Evolutionary conservation across 164 flowering plant genomes (phyloP).

Genomic region (Piper betle): DNA sequence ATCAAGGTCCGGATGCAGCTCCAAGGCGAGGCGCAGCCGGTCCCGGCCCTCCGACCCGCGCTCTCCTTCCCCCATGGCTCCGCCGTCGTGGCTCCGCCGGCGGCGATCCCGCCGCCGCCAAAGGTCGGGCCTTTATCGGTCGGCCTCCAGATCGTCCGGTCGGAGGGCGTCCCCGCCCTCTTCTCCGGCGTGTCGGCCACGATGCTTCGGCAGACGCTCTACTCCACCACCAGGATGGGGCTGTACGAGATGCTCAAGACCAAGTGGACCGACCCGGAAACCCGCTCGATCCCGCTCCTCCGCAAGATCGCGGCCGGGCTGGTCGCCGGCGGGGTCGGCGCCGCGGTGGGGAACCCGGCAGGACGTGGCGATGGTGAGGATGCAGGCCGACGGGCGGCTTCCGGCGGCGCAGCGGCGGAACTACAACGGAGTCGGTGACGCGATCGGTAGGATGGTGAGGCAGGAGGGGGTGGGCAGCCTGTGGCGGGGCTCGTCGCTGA

Average conservation of each 20-base stretch:
- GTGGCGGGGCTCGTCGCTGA: conserved; percentile 85
- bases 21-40: conserved; percentile 32
- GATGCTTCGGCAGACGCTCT: conserved; percentile 67
- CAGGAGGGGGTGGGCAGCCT: conserved; percentile 58
- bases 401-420: conserved; percentile 62
- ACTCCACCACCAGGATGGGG: conserved; percentile 86
- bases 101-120: conserved; percentile 11
- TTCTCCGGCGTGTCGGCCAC: conserved; percentile 85
- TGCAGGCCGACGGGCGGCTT: conserved; percentile 92
- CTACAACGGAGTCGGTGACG: conserved; percentile 67
- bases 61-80: neutral
- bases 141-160: conserved; percentile 37
- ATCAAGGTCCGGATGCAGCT: conserved; percentile 69
- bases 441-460: conserved; percentile 44
- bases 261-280: conserved; percentile 57
- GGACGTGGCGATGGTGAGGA: conserved; percentile 85
- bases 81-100: conserved; percentile 5
- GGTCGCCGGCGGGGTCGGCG: conserved; percentile 70
- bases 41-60: neutral
- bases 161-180: conserved; percentile 52
- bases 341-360: conserved; percentile 83
- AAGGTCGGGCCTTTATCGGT: conserved; percentile 34
- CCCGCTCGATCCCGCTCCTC: conserved; percentile 37
- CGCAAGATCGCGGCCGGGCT: conserved; percentile 57
- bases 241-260: conserved; percentile 58